A percentile compares a stretch with the other conserved stretches of the same genome.
Evolutionary conservation across 805 yeast genomes (phyloP).

Genomic region (Nakazawaea peltata): DNA sequence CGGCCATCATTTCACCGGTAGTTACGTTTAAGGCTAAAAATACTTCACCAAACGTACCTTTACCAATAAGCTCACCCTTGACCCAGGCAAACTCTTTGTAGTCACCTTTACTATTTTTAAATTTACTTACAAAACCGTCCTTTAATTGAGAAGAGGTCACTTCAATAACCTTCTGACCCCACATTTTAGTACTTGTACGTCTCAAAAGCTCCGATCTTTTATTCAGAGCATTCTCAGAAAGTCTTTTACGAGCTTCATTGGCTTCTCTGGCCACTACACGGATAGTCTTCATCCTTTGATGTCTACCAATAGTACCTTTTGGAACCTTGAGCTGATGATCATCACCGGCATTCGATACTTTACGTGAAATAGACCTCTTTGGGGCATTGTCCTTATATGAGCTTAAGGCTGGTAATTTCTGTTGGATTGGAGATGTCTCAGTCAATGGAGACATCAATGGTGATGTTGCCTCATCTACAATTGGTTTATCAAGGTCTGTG

Average conservation of each 20-base stretch:
- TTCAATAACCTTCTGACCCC: slow-evolving; percentile 94
- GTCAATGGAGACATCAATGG: slow-evolving; percentile 48
- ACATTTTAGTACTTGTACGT: slow-evolving; percentile 85
- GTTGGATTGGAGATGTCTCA: slow-evolving; percentile 13
- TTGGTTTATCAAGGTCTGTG: slow-evolving; percentile 87
- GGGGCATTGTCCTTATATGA: not conserved
- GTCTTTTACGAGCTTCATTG: slow-evolving; percentile 45
- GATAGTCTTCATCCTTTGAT: slow-evolving; percentile 78
- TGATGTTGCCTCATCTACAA: slow-evolving; percentile 59
- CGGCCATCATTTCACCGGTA: slow-evolving; percentile 98
- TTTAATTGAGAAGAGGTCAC: slow-evolving; percentile 67
- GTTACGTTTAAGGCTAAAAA: slow-evolving; percentile 88
- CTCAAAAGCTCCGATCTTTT: slow-evolving; percentile 34
- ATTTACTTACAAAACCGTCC: slow-evolving; percentile 55
- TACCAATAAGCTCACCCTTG: slow-evolving; percentile 92
- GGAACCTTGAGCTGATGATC: slow-evolving; percentile 10
- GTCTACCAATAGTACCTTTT: slow-evolving; percentile 17
- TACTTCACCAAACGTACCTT: slow-evolving; percentile 95
- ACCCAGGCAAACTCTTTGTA: slow-evolving; percentile 93
- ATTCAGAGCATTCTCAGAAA: slow-evolving; percentile 13
- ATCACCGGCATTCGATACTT: slow-evolving; percentile 30
- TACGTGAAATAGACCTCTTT: slow-evolving; percentile 23
- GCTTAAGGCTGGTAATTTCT: slow-evolving; percentile 1
- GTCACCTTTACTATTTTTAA: slow-evolving; percentile 58
- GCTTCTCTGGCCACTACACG: slow-evolving; percentile 94